Percentiles rank a stretch among this genome's conserved stretches.
These are phyloP conservation scores for Daldinia decipiens DNA, from an alignment of 495 filamentous ascomycete species.

Conservation along the genomic window DNA sequence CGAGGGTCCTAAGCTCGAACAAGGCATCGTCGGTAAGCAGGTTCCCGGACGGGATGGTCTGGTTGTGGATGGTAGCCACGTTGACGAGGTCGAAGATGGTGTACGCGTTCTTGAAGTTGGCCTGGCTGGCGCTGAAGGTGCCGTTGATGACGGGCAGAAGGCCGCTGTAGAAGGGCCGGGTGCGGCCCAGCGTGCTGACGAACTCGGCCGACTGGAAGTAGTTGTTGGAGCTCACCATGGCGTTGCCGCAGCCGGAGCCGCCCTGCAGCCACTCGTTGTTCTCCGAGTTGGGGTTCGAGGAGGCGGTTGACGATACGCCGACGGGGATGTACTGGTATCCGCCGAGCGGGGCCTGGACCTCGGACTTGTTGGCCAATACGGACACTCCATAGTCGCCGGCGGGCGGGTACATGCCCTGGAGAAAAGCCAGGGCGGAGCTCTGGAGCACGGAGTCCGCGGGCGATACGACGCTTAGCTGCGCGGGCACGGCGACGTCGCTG, in stretches of 20 bases:
- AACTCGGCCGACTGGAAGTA: constrained; percentile 75
- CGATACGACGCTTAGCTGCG: constrained; percentile 68
- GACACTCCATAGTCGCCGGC: constrained; percentile 59
- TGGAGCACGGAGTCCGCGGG: constrained; percentile 71
- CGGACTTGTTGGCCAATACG: constrained; percentile 68
- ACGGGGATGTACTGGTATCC: constrained; percentile 81
- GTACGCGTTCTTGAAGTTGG: constrained; percentile 78
- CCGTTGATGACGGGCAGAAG: constrained; percentile 69
- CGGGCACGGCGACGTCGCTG: constrained; percentile 66
- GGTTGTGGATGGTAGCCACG: constrained; percentile 77
- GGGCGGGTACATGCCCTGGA: constrained; percentile 86
- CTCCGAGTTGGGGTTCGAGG: constrained; percentile 67
- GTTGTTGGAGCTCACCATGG: constrained; percentile 72
- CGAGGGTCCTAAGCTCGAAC: constrained; percentile 67
- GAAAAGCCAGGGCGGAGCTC: constrained; percentile 76
- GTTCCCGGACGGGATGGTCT: constrained; percentile 60
- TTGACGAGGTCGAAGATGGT: constrained; percentile 80
- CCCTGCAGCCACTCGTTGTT: constrained; percentile 69
- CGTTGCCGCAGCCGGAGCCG: constrained; percentile 67
- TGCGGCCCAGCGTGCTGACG: constrained; percentile 58
- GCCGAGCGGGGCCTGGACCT: constrained; percentile 66
- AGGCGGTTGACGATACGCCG: constrained; percentile 58
- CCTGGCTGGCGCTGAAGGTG: constrained; percentile 62
- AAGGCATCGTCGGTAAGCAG: constrained; percentile 63
- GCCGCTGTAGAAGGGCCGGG: constrained; percentile 70